Conservation (phyloP, 352 stramenopile genomes). For the Globisporangium paddicum region DNA sequence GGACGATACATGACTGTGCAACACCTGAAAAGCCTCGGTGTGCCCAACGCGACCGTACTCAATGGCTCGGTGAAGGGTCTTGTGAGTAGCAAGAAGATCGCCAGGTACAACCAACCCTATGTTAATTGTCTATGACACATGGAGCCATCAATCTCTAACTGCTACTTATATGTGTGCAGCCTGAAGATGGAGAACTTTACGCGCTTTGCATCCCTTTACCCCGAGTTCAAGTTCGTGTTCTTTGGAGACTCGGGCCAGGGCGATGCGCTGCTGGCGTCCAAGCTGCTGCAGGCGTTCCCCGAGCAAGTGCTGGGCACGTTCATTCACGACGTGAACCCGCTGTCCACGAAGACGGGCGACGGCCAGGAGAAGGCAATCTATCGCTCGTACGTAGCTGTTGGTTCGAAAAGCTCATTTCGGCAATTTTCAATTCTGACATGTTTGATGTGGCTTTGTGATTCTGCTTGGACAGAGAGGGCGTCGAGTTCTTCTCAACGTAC, state of each 20-base stretch:
- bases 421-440: background rate
- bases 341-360: conserved; percentile 50
- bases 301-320: conserved; percentile 66
- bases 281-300: conserved; percentile 46
- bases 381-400: conserved; percentile 31
- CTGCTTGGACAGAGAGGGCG: conserved; percentile 39
- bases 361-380: conserved; percentile 56
- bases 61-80: conserved; percentile 76
- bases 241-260: conserved; percentile 82
- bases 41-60: conserved; percentile 72
- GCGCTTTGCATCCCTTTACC: conserved; percentile 72
- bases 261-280: conserved; percentile 66
- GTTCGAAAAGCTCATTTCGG: background rate
- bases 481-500: conserved; percentile 76
- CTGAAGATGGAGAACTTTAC: conserved; percentile 82
- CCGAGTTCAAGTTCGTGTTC: conserved; percentile 85
- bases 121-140: background rate
- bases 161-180: conserved; percentile 14
- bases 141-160: background rate
- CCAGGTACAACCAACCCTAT: conserved; percentile 22
- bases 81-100: conserved; percentile 83
- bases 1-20: conserved; percentile 77
- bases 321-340: conserved; percentile 77
- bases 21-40: conserved; percentile 67
- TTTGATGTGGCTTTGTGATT: background rate